These are phyloP conservation scores for Agastache rugosa DNA, from an alignment of 257 asterid species.

Conservation along the genomic window DNA sequence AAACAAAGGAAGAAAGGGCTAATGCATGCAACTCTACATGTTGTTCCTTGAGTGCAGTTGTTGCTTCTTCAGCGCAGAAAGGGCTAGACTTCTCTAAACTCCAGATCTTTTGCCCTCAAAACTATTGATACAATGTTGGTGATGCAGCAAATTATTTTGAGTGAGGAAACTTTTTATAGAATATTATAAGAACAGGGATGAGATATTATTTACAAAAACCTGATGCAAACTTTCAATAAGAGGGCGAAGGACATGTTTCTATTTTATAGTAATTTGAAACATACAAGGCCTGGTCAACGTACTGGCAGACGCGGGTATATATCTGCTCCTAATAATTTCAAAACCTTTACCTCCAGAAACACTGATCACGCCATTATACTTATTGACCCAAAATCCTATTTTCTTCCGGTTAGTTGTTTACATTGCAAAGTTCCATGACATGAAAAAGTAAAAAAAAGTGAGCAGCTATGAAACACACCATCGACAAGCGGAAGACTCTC, in stretches of 20 bases:
- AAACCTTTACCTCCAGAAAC: background rate
- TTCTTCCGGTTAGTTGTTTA: background rate
- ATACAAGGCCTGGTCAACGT: background rate
- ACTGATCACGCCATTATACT: background rate
- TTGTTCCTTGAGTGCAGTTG: background rate
- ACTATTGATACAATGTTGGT: too few relatives aligned
- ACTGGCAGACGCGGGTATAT: too few relatives aligned
- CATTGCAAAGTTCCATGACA: constrained; percentile 13
- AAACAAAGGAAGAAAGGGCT: background rate
- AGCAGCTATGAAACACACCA: constrained; percentile 52
- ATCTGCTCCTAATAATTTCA: background rate
- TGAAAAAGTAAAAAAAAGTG: background rate
- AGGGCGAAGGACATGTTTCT: background rate
- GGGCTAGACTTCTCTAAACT: too few relatives aligned
- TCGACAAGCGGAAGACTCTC: constrained; percentile 88
- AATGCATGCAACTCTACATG: too few relatives aligned
- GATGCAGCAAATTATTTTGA: background rate
- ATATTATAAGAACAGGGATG: background rate
- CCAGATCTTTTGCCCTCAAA: background rate
- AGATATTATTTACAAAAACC: background rate
- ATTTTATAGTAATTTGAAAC: background rate
- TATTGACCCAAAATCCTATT: background rate
- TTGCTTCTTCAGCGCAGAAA: background rate
- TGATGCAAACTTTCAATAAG: background rate
- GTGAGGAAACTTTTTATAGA: background rate